Evolutionary conservation across 352 stramenopile genomes (phyloP).

Genomic region (Pythium brassicae): DNA sequence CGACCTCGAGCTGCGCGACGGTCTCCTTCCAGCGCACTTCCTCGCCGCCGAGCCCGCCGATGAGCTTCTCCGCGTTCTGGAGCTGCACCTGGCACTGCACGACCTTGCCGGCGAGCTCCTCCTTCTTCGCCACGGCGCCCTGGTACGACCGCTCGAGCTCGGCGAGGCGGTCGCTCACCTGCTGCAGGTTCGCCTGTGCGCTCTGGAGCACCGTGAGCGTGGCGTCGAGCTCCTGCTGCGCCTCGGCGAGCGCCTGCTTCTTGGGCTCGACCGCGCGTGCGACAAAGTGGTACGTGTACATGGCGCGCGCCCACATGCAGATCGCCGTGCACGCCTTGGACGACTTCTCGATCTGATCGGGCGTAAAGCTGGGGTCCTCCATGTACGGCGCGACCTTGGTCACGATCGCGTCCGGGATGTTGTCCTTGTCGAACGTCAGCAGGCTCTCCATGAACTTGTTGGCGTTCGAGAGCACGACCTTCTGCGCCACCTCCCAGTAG

Average conservation of each 20-base stretch:
- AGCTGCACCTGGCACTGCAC: constrained; percentile 88
- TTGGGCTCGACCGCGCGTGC: constrained; percentile 79
- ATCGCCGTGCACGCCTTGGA: constrained; percentile 90
- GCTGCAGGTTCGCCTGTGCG: constrained; percentile 66
- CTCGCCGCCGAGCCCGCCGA: constrained; percentile 80
- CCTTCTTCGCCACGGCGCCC: constrained; percentile 85
- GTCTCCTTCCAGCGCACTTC: constrained; percentile 84
- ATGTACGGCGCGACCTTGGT: constrained; percentile 80
- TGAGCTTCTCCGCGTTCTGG: constrained; percentile 83
- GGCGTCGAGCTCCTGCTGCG: constrained; percentile 53
- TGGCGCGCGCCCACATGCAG: constrained; percentile 86
- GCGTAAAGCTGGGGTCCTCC: constrained; percentile 88
- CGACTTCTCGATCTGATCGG: constrained; percentile 89
- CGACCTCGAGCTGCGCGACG: constrained; percentile 63
- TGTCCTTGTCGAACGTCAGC: constrained; percentile 91
- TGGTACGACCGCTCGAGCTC: constrained; percentile 87
- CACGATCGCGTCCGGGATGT: constrained; percentile 89
- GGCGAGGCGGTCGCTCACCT: constrained; percentile 79
- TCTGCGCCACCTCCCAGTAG: constrained; percentile 89
- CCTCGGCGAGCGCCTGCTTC: constrained; percentile 50
- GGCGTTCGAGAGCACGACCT: constrained; percentile 88
- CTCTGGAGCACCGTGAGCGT: constrained; percentile 42
- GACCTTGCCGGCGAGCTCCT: constrained; percentile 86
- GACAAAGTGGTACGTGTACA: constrained; percentile 87
- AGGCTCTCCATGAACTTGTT: constrained; percentile 91